Evolutionary conservation across 805 yeast species (phyloP), one percentile per base, ranked within the genome.

Genomic region (Tanozyma kutaoensis): DNA sequence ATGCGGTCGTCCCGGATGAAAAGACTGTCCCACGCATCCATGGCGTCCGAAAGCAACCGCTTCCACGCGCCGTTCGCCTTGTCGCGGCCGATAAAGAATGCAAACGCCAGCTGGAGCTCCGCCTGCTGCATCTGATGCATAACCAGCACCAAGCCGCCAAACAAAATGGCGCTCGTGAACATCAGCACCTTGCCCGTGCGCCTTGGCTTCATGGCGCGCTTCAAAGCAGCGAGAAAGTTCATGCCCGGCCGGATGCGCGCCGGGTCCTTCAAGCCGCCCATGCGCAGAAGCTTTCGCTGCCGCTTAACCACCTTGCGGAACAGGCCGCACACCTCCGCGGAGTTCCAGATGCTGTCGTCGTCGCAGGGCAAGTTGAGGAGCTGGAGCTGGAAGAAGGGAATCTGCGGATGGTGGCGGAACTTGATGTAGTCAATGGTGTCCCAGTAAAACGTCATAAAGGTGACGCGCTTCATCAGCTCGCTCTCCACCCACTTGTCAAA

Each of bases 401-500:
- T 52, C 18, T 49, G 57, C 0, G 65, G 65, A 31, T 76, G 69
- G 49, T 82, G 93, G 5, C 93, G 78, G 47, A 77, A 81, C 26
- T 79, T 66, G 11, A 77, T 69, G 21, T 84, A 78, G 53, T 84
- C 93, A 2, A 76, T 65, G 2, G 78, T 73, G 49, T 82, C 95
- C 40, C 78, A 59, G 44, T 76, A 77, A 45, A 82, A 84, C 10
- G 93, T 84, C 72, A 79, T 71, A 32, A 75, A 70, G 1, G 93
- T 80, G 2, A 78, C 66, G 31, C 95, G 52, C 45, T 82, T 82
- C 61, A 79, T 59, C 26, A 75, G 68, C 49, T 82, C 95, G 22
- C 72, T 69, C 29, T 79, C 82, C 10, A 82, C 75, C 94, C 94
- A 82, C 59, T 50, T 62, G 40, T 68, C 71, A 65, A 42, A 74